phyloP scores from a whole-genome alignment of 2,329 filamentous ascomycete genomes.

The Biscogniauxia marginata region DNA sequence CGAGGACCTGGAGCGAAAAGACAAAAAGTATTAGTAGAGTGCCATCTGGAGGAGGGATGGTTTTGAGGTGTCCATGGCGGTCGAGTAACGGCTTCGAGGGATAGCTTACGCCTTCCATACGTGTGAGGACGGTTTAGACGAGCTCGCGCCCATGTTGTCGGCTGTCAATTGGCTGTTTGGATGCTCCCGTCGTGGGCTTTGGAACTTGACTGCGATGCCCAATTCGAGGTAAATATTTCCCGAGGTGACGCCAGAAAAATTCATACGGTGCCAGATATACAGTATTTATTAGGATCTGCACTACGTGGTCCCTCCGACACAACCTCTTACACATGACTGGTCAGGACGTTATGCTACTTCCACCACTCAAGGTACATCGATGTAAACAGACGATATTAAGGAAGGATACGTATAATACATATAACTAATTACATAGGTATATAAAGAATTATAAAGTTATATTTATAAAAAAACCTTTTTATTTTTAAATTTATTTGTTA shows the following conservation, averaged over 20 bases:
- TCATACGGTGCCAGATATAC: slow-evolving; percentile 9
- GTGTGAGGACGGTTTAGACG: slow-evolving; percentile 51
- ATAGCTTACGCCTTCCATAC: slow-evolving; percentile 56
- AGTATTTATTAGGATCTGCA: background rate
- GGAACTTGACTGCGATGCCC: slow-evolving; percentile 9
- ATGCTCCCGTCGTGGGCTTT: slow-evolving; percentile 15
- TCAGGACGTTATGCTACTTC: too few relatives aligned
- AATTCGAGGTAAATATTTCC: slow-evolving; percentile 27
- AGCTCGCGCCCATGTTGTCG: slow-evolving; percentile 55
- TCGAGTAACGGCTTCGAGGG: too few relatives aligned
- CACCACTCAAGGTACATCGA: too few relatives aligned
- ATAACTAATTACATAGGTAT: too few relatives aligned
- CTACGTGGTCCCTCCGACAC: background rate
- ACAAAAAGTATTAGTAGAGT: slow-evolving; percentile 2
- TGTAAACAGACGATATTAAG: too few relatives aligned
- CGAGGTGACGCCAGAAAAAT: slow-evolving; percentile 16
- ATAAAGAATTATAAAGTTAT: too few relatives aligned
- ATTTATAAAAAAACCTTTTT: too few relatives aligned
- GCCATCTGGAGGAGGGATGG: slow-evolving; percentile 1
- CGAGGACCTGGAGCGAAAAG: slow-evolving; percentile 34
- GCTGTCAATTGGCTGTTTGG: slow-evolving; percentile 28
- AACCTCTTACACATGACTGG: too few relatives aligned
- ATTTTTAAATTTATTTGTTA: too few relatives aligned
- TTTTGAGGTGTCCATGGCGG: too few relatives aligned
- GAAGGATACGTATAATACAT: too few relatives aligned